Conservation (phyloP, 495 filamentous ascomycete genomes). For the Pyronema omphalodes region DNA sequence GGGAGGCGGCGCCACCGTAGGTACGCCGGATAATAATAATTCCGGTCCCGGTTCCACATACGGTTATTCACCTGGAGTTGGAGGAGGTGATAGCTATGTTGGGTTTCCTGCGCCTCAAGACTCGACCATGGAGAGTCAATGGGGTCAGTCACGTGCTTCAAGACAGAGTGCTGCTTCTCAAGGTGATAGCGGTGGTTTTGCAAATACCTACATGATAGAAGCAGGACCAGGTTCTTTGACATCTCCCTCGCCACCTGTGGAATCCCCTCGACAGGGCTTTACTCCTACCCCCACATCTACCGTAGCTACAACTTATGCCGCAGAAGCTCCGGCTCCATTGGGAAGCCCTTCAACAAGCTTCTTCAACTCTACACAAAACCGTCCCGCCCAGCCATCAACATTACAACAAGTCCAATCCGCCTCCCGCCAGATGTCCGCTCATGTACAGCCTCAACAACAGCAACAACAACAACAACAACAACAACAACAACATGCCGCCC, state of each 20-base stretch:
- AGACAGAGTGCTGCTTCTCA: background rate
- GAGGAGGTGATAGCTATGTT: slow-evolving; percentile 14
- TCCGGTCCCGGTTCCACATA: slow-evolving; percentile 16
- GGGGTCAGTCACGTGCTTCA: background rate
- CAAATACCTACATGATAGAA: slow-evolving; percentile 56
- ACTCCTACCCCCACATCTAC: slow-evolving; percentile 14
- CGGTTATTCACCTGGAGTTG: slow-evolving; percentile 18
- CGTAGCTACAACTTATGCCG: slow-evolving; percentile 17
- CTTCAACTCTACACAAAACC: slow-evolving; percentile 23
- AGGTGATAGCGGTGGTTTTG: slow-evolving; percentile 11
- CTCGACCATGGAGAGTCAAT: background rate
- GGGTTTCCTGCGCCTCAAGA: slow-evolving; percentile 21
- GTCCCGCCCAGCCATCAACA: slow-evolving; percentile 28
- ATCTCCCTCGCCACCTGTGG: slow-evolving; percentile 32
- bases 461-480: too few relatives aligned
- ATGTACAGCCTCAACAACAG: slow-evolving; percentile 29
- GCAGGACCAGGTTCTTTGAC: slow-evolving; percentile 42
- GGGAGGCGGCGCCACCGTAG: slow-evolving; percentile 10
- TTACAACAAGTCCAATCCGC: slow-evolving; percentile 33
- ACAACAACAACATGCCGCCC: slow-evolving; percentile 31
- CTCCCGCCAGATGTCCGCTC: slow-evolving; percentile 29
- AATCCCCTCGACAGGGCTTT: slow-evolving; percentile 18
- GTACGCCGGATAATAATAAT: slow-evolving; percentile 9
- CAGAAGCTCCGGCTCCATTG: slow-evolving; percentile 16
- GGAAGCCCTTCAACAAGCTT: slow-evolving; percentile 13